phyloP scores from a whole-genome alignment of 495 filamentous ascomycete genomes.

The Trichoderma gamsii region DNA sequence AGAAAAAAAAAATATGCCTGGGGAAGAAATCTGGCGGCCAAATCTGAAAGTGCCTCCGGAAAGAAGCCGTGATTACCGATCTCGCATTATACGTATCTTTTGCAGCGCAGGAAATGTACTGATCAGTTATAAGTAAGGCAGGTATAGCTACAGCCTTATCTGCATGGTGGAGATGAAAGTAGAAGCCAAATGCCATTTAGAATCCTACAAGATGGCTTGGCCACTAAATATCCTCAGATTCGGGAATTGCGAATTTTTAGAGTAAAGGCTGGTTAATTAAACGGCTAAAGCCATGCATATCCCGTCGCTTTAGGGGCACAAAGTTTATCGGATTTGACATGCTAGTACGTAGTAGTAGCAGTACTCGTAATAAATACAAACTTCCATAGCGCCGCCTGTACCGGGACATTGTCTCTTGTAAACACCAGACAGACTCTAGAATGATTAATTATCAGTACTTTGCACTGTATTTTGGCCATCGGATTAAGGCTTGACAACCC shows the following conservation, averaged over 20 bases:
- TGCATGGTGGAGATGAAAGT: not conserved
- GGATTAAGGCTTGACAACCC: no score
- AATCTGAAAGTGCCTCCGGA: constrained; percentile 7
- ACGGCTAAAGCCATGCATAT: not conserved
- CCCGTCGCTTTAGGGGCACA: not conserved
- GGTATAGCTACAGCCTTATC: not conserved
- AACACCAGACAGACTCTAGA: no score
- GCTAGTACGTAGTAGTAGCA: no score
- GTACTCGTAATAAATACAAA: no score
- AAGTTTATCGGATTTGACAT: not conserved
- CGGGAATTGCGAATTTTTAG: not conserved
- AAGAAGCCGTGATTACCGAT: constrained; percentile 6
- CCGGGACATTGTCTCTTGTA: no score
- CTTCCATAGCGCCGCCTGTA: no score
- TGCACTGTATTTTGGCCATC: no score
- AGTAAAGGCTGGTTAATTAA: not conserved
- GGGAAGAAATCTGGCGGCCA: not conserved
- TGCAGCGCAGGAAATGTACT: not conserved
- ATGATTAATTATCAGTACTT: no score
- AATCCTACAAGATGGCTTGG: not conserved
- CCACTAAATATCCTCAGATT: not conserved
- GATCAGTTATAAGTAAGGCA: not conserved
- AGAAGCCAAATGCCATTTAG: not conserved
- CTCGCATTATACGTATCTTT: not conserved
- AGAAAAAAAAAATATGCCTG: not conserved